Evolutionary conservation across 345 rosid genomes (phyloP).

Genomic region (Arabidopsis thaliana): DNA sequence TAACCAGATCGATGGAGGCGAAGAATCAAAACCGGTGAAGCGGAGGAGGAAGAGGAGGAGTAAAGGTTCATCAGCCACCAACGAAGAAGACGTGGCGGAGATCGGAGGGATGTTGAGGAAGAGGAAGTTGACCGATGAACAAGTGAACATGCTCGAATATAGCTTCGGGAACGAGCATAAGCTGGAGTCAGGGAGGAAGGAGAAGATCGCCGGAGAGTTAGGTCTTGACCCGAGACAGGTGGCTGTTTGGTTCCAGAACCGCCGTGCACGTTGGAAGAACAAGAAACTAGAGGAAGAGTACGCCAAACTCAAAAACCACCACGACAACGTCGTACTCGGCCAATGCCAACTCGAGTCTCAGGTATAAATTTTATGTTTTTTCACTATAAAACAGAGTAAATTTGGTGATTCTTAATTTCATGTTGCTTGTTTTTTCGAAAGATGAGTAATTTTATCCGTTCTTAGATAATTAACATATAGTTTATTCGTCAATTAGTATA

Average conservation of each 20-base stretch:
- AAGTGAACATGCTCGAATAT: slow-evolving; percentile 66
- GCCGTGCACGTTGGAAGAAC: slow-evolving; percentile 89
- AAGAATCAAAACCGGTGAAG: slow-evolving; percentile 48
- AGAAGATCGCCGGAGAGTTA: slow-evolving; percentile 72
- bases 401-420: neutral
- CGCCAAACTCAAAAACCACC: slow-evolving; percentile 52
- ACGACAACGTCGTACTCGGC: slow-evolving; percentile 57
- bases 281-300: slow-evolving; percentile 93
- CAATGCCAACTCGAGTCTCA: slow-evolving; percentile 79
- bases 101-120: slow-evolving; percentile 51
- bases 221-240: slow-evolving; percentile 95
- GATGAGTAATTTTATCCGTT: neutral
- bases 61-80: slow-evolving; percentile 43
- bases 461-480: neutral
- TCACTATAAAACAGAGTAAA: neutral
- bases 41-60: slow-evolving; percentile 67
- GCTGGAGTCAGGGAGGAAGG: slow-evolving; percentile 84
- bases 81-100: slow-evolving; percentile 42
- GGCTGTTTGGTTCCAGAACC: slow-evolving; percentile 98
- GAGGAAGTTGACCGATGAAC: slow-evolving; percentile 74
- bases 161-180: slow-evolving; percentile 78
- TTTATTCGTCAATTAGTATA: neutral
- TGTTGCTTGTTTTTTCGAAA: neutral
- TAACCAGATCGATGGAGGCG: slow-evolving; percentile 50
- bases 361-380: slow-evolving; percentile 46